Evolutionary conservation across 345 rosid genomes (phyloP), one percentile per base, ranked within the genome.

Genomic region (Bretschneidera sinensis): DNA sequence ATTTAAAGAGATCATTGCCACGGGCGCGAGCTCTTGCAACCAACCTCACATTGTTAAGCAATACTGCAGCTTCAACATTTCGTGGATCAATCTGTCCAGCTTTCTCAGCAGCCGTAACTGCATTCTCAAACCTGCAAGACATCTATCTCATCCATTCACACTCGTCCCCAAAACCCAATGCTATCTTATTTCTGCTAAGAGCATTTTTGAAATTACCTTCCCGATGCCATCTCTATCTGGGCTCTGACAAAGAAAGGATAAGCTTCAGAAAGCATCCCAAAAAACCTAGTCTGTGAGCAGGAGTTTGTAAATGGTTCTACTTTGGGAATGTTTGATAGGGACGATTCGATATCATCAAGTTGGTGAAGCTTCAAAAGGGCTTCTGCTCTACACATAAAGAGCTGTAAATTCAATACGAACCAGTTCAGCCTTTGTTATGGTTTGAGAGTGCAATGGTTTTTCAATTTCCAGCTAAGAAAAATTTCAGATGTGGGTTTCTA

Each of bases 361-460:
- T 74, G 82, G 64, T 70, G 78, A 56, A 95, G 96, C 80, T 95
- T 95, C 67, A 91, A 54, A 67, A 77, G 78, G 55, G 97, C 99
- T 82, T 95, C 99, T 45, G 74, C 96, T 87, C 87, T 91, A 91
- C 96, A 95, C 89, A 88, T 79, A 75, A 70, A 72, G 78, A 95
- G 87, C 99, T 95, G 96, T 69, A 81, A 75, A 82, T 84, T 73
- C 70, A 73, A 80, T 64, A 58, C 57, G 61, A 63, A 73, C 60
- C 71, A 64, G 68, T 64, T 71, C 68, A 70, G 73, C 43, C 62
- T 68, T 61, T 49, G 54, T 51, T 50, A 48, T 23, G 51, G 22
- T 57, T 24, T 24, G 24, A 58, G 24, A 22, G 52, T 10, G 24
- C 22, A 20, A 25, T 43, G 67, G 10, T 25, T 21, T 39, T 25